Percentiles rank a stretch among this genome's conserved stretches.
phyloP scores from a whole-genome alignment of 1,139 yeast species.

The Yamadazyma sp. region DNA sequence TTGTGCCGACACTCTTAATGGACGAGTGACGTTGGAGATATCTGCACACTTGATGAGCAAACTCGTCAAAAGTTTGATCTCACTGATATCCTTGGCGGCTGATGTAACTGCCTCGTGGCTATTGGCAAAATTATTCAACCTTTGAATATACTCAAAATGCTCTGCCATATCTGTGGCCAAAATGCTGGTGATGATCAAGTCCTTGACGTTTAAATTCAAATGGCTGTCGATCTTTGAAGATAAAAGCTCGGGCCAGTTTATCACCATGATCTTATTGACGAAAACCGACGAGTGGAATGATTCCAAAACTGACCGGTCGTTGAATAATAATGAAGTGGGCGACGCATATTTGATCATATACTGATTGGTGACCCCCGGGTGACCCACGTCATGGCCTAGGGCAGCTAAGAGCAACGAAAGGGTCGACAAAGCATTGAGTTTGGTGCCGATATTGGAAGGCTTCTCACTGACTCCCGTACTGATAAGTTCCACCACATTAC shows the following conservation, averaged over 20 bases:
- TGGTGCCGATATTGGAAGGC: conserved; percentile 11
- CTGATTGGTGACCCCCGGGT: conserved; percentile 89
- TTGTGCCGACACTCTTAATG: conserved; percentile 69
- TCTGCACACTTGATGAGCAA: conserved; percentile 89
- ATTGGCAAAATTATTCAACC: conserved; percentile 25
- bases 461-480: conserved; percentile 2
- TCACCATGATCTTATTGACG: conserved; percentile 51
- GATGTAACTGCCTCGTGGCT: background rate
- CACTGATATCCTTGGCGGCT: conserved; percentile 19
- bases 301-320: conserved; percentile 74
- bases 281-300: conserved; percentile 80
- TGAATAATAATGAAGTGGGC: conserved; percentile 63
- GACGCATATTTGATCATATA: conserved; percentile 63
- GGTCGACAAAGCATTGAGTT: conserved; percentile 48
- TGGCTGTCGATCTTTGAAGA: conserved; percentile 19
- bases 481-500: conserved; percentile 18
- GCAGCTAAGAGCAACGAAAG: conserved; percentile 74
- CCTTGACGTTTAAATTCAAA: conserved; percentile 22
- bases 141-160: conserved; percentile 72
- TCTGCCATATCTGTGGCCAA: conserved; percentile 94
- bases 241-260: conserved; percentile 63
- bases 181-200: conserved; percentile 47
- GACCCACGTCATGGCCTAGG: conserved; percentile 93
- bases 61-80: conserved; percentile 55
- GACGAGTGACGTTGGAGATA: conserved; percentile 87